Percentiles rank a stretch among this genome's conserved stretches.
phyloP scores from a whole-genome alignment of 1,284 basidiomycete species.

The Earliella scabrosa region DNA sequence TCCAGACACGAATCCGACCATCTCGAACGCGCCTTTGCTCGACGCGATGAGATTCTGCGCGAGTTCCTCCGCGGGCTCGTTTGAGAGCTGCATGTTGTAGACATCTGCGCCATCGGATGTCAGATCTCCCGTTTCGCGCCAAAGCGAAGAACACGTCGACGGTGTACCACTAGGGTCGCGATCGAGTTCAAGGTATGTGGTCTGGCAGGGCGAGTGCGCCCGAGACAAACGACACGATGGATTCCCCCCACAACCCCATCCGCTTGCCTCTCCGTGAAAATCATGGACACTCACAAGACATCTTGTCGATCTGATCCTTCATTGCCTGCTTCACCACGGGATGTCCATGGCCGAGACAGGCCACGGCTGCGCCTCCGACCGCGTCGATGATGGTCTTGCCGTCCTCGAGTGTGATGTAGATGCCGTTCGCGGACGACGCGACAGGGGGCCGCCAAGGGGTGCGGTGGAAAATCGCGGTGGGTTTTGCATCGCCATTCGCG shows the following conservation, averaged over 20 bases:
- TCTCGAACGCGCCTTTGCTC: conserved; percentile 75
- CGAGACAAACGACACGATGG: no score
- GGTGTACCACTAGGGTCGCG: no score
- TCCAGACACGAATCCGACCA: conserved; percentile 72
- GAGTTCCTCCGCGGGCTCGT: conserved; percentile 77
- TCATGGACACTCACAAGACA: conserved; percentile 62
- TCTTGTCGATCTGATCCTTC: conserved; percentile 75
- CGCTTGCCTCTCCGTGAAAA: no score
- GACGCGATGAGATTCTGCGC: conserved; percentile 62
- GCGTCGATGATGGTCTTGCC: conserved; percentile 73
- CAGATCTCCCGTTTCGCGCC: background rate
- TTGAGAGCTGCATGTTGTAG: conserved; percentile 82
- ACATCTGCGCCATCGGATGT: conserved; percentile 60
- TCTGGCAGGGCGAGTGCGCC: no score
- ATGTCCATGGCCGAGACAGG: conserved; percentile 77
- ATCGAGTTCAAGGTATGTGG: no score
- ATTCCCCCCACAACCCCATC: no score
- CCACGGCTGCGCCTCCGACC: conserved; percentile 84
- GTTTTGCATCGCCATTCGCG: conserved; percentile 19
- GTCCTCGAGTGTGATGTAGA: conserved; percentile 69
- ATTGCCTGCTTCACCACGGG: conserved; percentile 72
- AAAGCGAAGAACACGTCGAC: no score
- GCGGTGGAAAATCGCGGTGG: conserved; percentile 38
- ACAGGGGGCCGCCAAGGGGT: conserved; percentile 75
- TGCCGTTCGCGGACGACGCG: conserved; percentile 67